phyloP scores from a whole-genome alignment of 2,329 filamentous ascomycete species.

The Pseudogymnoascus verrucosus region DNA sequence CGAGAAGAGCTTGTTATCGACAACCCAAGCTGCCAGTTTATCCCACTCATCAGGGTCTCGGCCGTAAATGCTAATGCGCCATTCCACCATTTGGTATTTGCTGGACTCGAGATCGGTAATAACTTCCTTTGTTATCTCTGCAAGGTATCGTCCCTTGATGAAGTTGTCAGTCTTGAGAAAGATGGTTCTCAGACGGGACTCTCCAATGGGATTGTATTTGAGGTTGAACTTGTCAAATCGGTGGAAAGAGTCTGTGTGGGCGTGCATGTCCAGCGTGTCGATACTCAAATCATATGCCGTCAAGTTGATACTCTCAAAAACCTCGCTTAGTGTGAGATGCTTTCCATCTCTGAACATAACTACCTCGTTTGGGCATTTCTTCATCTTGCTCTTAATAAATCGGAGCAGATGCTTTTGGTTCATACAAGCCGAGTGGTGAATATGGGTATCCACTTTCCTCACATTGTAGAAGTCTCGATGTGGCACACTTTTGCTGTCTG shows the following conservation, averaged over 20 bases:
- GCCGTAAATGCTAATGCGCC: slow-evolving; percentile 96
- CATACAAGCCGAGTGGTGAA: slow-evolving; percentile 99
- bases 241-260: slow-evolving; percentile 96
- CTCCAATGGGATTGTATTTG: slow-evolving; percentile 96
- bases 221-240: slow-evolving; percentile 99
- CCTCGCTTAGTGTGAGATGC: slow-evolving; percentile 80
- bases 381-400: slow-evolving; percentile 99
- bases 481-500: slow-evolving; percentile 94
- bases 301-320: slow-evolving; percentile 94
- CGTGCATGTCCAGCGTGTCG: slow-evolving; percentile 98
- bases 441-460: slow-evolving; percentile 95
- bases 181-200: slow-evolving; percentile 92
- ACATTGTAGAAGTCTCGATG: slow-evolving; percentile 99
- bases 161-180: slow-evolving; percentile 98
- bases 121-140: slow-evolving; percentile 96
- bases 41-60: slow-evolving; percentile 93
- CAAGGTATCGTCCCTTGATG: slow-evolving; percentile 89
- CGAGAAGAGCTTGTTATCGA: slow-evolving; percentile 96
- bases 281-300: slow-evolving; percentile 97
- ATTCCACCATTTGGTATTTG: slow-evolving; percentile 99
- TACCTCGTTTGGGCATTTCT: slow-evolving; percentile 90
- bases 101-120: slow-evolving; percentile 95
- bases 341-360: slow-evolving; percentile 90
- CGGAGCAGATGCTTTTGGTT: slow-evolving; percentile 97
- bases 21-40: slow-evolving; percentile 92